These are phyloP conservation scores for Didymella sp. DNA, from an alignment of 2,329 filamentous ascomycete genomes.

Conservation along the genomic window DNA sequence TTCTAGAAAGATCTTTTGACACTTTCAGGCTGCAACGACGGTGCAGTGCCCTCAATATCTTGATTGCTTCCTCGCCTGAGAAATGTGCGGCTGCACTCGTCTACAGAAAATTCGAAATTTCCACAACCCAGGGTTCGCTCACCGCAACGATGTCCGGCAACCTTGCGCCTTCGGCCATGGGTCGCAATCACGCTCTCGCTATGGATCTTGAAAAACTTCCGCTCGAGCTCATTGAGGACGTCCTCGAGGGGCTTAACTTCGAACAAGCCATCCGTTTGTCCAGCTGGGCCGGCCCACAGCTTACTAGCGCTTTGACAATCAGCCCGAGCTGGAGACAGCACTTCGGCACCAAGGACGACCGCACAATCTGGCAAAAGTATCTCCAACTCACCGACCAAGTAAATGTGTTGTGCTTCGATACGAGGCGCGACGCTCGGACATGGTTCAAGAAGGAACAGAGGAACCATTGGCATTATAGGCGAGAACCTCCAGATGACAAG, in stretches of 20 bases:
- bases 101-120: background rate
- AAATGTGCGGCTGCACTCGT: background rate
- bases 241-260: background rate
- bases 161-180: background rate
- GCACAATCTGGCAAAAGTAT: background rate
- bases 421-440: background rate
- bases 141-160: background rate
- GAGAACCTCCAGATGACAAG: background rate
- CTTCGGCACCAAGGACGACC: background rate
- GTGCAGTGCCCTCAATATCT: no score
- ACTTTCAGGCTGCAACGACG: background rate
- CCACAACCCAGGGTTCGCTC: background rate
- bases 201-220: slow-evolving; percentile 8
- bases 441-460: background rate
- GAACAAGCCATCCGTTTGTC: background rate
- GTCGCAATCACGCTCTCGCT: background rate
- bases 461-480: background rate
- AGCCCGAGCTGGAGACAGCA: background rate
- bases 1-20: background rate
- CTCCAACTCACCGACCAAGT: background rate
- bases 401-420: background rate
- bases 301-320: background rate
- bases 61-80: no score
- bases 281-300: background rate
- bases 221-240: background rate